Conservation (phyloP, 495 filamentous ascomycete species). For the Barbatosphaeria neglecta region DNA sequence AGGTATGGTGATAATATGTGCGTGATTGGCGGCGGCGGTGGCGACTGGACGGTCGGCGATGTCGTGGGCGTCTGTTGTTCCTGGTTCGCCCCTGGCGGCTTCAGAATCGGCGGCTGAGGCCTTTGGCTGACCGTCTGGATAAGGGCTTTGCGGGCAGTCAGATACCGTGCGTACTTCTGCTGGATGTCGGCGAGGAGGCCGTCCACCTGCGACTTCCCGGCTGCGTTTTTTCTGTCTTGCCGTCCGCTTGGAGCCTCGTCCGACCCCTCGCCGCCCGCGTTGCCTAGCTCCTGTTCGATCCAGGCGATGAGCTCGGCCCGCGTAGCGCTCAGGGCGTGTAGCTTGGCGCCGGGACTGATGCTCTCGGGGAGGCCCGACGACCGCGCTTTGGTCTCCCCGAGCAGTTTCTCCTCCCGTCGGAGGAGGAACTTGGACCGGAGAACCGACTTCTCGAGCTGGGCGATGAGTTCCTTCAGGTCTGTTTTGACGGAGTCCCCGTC, state of each 20-base stretch:
- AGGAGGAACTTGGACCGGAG: constrained; percentile 50
- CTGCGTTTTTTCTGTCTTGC: constrained; percentile 23
- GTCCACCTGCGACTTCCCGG: constrained; percentile 28
- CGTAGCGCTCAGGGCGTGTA: constrained; percentile 40
- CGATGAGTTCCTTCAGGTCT: constrained; percentile 38
- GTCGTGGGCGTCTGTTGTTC: constrained; percentile 6
- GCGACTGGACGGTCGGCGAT: constrained; percentile 3
- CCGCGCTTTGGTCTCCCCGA: constrained; percentile 42
- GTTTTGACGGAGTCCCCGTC: constrained; percentile 17
- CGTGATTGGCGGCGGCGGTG: constrained; percentile 2
- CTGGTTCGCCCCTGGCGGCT: constrained; percentile 8
- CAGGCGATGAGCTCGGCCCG: constrained; percentile 57
- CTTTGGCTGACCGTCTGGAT: constrained; percentile 18
- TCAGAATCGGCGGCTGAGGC: constrained; percentile 19
- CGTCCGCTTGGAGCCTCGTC: constrained; percentile 23
- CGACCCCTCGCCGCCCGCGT: constrained; percentile 32
- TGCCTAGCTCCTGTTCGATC: constrained; percentile 57
- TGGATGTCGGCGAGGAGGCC: constrained; percentile 38
- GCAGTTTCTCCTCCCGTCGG: constrained; percentile 48
- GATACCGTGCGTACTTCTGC: constrained; percentile 35
- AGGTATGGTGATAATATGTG: constrained; percentile 44
- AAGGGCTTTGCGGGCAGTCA: constrained; percentile 31
- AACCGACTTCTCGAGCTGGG: constrained; percentile 53
- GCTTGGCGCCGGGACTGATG: constrained; percentile 22
- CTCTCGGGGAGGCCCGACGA: constrained; percentile 14